Base-by-base conservation (phyloP, 495 filamentous ascomycete genomes). In the Daldinia loculata region DNA sequence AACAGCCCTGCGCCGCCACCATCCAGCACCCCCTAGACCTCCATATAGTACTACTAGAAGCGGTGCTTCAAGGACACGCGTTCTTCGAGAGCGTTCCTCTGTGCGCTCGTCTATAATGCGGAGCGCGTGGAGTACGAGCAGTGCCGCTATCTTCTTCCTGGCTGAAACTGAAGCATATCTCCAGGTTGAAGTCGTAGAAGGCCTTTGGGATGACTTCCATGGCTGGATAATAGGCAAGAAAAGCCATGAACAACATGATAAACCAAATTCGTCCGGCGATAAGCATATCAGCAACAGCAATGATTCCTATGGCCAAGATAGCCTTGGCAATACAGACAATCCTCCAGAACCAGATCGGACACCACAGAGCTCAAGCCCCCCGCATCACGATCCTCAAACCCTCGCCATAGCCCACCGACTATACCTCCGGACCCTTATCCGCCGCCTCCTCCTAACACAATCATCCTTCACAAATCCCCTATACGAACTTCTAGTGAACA, bases 81-180 rank as follows among this genome's bases (percentile, higher is more conserved):
- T 84, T 14, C 84, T 90, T 11, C 85, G 91, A 48, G 80, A 87
- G 59, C 81, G 90, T 56, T 84, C 86, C 61, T 87, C 88, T 56
- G 71, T 76, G 11, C 84, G 94, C 43, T 83, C 84, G 15, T 81
- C 81, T 36, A 84, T 86, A 12, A 89, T 97, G 84, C 84, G 95
- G 9, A 90, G 86, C 22, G 85, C 94, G 0, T 99, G 95, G 95
- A 94, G 94, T 3, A 94, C 91, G 2, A 86, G 89, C 67, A 91
- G 91, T 70, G 91, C 92, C 3, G 91, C 92, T 0, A 84, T 95
- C 1, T 97, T 97, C 80, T 91, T 98, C 67, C 83, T 99, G 3
- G 91, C 91, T 1, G 94, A 97, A 68, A 88, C 91, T 12, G 91
- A 93, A 62, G 88, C 87, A 12, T 98, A 95, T 69, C 89, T 98